Base-by-base conservation (phyloP, 805 yeast species). In the Cyberlindnera maritima region DNA sequence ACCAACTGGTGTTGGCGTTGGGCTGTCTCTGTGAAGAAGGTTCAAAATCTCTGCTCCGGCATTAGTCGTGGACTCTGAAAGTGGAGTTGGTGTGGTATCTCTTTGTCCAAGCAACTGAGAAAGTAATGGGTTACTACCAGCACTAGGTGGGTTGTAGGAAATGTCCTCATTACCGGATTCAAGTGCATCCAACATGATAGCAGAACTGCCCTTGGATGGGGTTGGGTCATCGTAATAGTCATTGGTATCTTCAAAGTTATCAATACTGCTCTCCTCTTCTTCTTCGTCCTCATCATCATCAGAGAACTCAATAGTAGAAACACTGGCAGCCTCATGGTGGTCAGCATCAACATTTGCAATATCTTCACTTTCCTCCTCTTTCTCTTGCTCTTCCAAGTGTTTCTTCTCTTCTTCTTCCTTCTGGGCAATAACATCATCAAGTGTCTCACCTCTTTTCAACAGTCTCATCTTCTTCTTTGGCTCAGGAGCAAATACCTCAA, bases 371-470 rank as follows among this genome's bases (percentile, higher is more conserved):
- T 21, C 25, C 25, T 21, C 9, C 25, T 29, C 41, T 9, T 38
- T 34, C n/a, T 26, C 25, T 14, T 28, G 10, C 12, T 12, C 13
- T 25, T 25, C 33, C 15, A 15, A 5, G 9, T 21, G 8, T 9
- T 21, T 12, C 19, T 17, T 25, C 11, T 37, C 21, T 26, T 15
- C 20, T 26, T 25, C 21, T 12, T 26, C 14, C 11, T 39, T 32
- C 46, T 49, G 14, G 13, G 37, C 33, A 20, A 50, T 28, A 14
- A 57, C 29, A 39, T 56, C 59, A 14, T 54, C 58, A 18, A 69
- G 44, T 3, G 55, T 57, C 46, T 70, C 69, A 17, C 74, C 73
- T 39, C 72, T 61, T 46, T 66, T 70, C 45, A 70, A 43, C 3
- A 70, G 34, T 46, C 61, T 67, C 39, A 68, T 53, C 47, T 65